Evolutionary conservation across 2,329 filamentous ascomycete species (phyloP).

Genomic region (Fusarium sp.): DNA sequence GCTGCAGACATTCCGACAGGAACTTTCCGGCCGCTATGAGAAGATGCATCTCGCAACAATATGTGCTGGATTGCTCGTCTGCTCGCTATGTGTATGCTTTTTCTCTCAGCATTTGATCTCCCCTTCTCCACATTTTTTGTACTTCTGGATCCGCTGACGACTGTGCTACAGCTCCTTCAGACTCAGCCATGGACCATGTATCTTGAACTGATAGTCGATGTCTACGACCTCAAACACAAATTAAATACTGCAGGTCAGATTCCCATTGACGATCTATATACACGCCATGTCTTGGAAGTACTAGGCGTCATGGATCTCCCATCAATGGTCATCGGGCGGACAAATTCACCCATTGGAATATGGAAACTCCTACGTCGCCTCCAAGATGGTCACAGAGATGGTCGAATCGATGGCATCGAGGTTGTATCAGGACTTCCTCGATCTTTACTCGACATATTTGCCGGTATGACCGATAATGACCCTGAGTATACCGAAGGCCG

Average conservation of each 20-base stretch:
- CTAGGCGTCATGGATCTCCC: slow-evolving; percentile 47
- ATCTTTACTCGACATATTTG: slow-evolving; percentile 43
- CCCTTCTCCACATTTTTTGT: too few relatives aligned
- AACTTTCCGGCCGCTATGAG: slow-evolving; percentile 37
- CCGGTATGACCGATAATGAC: slow-evolving; percentile 37
- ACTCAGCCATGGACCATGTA: slow-evolving; percentile 45
- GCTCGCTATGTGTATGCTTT: slow-evolving; percentile 45
- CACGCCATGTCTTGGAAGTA: slow-evolving; percentile 40
- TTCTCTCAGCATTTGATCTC: too few relatives aligned
- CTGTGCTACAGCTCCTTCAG: slow-evolving; percentile 37
- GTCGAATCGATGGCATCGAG: slow-evolving; percentile 29
- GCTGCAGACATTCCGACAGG: slow-evolving; percentile 44
- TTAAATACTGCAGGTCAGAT: slow-evolving; percentile 22
- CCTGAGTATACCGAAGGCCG: slow-evolving; percentile 40
- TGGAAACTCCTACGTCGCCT: slow-evolving; percentile 44
- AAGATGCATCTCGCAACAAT: slow-evolving; percentile 39
- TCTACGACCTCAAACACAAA: slow-evolving; percentile 37
- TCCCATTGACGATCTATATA: slow-evolving; percentile 31
- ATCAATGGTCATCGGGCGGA: slow-evolving; percentile 37
- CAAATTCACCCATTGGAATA: slow-evolving; percentile 34
- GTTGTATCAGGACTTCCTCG: slow-evolving; percentile 42
- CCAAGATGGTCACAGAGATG: slow-evolving; percentile 30
- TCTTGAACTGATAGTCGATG: slow-evolving; percentile 44
- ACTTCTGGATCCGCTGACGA: neutral
- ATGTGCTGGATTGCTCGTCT: slow-evolving; percentile 44